Evolutionary conservation across 176 grass and related monocot species (phyloP).

Genomic region (Poa annua): DNA sequence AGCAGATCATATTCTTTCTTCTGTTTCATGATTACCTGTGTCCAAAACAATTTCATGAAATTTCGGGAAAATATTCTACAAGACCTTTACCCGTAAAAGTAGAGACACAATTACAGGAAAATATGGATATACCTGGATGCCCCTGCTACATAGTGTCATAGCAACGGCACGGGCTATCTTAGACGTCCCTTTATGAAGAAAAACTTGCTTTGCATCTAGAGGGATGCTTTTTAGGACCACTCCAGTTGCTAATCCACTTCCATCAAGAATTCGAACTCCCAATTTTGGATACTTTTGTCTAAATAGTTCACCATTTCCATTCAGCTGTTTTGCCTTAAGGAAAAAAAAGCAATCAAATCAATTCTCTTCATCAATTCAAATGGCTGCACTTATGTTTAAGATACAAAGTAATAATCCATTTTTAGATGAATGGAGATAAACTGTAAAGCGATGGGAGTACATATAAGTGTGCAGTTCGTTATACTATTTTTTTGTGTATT

Average conservation of each 20-base stretch:
- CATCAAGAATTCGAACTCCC: constrained; percentile 74
- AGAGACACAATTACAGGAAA: neutral
- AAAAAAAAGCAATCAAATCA: neutral
- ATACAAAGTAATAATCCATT: neutral
- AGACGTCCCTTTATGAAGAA: constrained; percentile 61
- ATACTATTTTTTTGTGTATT: neutral
- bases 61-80: neutral
- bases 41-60: neutral
- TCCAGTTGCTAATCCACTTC: constrained; percentile 82
- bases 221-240: constrained; percentile 71
- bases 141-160: constrained; percentile 56
- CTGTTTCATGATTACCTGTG: constrained; percentile 74
- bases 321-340: constrained; percentile 71
- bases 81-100: neutral
- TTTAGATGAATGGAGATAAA: neutral
- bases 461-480: neutral
- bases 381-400: neutral
- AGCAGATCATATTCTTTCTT: constrained; percentile 74
- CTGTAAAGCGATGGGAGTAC: neutral
- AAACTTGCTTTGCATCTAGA: constrained; percentile 62
- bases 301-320: constrained; percentile 75
- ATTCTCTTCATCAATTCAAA: neutral
- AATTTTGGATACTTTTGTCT: constrained; percentile 84
- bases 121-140: constrained; percentile 65
- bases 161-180: constrained; percentile 61